phyloP scores from a whole-genome alignment of 768 basidiomycete species.

The Lactifluus pinguis region DNA sequence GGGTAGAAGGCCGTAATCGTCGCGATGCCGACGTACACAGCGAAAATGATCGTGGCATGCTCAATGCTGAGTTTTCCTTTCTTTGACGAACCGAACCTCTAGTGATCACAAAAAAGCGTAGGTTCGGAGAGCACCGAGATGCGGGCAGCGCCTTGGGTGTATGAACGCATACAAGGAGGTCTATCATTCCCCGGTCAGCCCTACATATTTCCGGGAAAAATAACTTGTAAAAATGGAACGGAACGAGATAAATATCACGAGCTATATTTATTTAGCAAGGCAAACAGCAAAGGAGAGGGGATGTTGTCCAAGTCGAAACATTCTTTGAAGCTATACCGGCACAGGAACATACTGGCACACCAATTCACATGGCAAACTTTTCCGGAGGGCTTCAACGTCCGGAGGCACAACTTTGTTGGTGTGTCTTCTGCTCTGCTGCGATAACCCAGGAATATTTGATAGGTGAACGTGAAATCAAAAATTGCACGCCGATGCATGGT shows the following conservation, averaged over 20 bases:
- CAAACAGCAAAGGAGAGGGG: not conserved
- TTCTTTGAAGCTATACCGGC: not conserved
- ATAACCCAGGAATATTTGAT: not conserved
- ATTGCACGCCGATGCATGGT: constrained; percentile 34
- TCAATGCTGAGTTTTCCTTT: not conserved
- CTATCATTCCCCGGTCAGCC: not conserved
- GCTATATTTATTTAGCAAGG: not conserved
- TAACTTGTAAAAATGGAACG: not conserved
- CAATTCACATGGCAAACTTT: not conserved
- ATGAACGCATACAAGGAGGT: not conserved
- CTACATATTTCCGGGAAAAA: not conserved
- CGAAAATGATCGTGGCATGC: not conserved
- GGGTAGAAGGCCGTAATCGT: not conserved
- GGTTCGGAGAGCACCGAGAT: not conserved
- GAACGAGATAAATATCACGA: not conserved
- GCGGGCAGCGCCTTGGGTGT: not conserved
- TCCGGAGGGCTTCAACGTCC: not conserved
- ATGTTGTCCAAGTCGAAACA: no score
- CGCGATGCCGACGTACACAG: not conserved
- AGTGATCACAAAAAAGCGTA: not conserved
- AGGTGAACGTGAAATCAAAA: constrained; percentile 21
- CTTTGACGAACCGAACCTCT: not conserved
- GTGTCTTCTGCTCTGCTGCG: constrained; percentile 38
- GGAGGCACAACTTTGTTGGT: constrained; percentile 37
- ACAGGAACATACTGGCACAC: not conserved